Percentiles rank a stretch among this genome's conserved stretches.
Evolutionary conservation across 164 flowering plant species (phyloP).

Genomic region (Platanus orientalis): DNA sequence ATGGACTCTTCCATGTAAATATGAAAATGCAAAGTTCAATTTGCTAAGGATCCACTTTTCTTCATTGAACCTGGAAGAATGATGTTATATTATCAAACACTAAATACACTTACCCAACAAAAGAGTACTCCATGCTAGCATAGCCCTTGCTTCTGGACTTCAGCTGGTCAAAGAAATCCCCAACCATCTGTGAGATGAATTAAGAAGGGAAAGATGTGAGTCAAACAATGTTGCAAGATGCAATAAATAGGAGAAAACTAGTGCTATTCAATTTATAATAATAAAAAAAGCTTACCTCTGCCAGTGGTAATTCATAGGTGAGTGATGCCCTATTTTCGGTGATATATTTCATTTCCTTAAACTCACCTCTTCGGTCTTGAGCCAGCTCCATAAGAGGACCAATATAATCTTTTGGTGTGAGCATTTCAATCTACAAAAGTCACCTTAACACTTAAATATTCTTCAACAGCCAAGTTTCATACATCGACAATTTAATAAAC

Average conservation of each 20-base stretch:
- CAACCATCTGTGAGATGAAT: conserved; percentile 73
- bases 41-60: background rate
- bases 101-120: conserved; percentile 53
- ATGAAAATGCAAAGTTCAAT: background rate
- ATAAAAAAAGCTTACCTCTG: conserved; percentile 55
- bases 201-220: background rate
- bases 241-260: background rate
- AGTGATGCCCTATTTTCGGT: conserved; percentile 85
- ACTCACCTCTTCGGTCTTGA: conserved; percentile 91
- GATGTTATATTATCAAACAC: background rate
- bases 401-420: conserved; percentile 92
- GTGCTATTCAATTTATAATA: background rate
- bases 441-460: conserved; percentile 3
- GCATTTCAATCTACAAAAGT: conserved; percentile 77
- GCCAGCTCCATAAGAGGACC: conserved; percentile 96
- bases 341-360: conserved; percentile 85
- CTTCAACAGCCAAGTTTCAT: background rate
- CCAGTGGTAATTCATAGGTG: conserved; percentile 77
- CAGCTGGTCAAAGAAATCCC: conserved; percentile 97
- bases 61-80: background rate
- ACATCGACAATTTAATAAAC: background rate
- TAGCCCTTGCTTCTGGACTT: conserved; percentile 97
- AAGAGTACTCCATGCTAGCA: conserved; percentile 97
- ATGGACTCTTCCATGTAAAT: background rate
- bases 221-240: background rate